Percentiles rank a stretch among this genome's conserved stretches.
Evolutionary conservation across 2,329 filamentous ascomycete species (phyloP).

Genomic region (Leptographium flavum): DNA sequence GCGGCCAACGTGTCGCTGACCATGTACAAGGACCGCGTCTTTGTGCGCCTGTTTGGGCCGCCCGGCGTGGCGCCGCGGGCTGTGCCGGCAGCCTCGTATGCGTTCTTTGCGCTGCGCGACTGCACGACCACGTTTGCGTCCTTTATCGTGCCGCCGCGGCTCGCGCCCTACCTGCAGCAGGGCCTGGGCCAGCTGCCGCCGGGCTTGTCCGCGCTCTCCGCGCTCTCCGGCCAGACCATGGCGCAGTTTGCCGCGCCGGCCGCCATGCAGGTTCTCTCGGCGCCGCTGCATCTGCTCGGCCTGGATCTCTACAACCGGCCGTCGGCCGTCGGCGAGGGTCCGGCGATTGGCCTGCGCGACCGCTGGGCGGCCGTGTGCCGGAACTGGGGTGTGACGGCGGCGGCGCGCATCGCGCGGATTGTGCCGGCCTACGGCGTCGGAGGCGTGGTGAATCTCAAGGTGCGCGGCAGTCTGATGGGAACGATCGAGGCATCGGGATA

Average conservation of each 20-base stretch:
- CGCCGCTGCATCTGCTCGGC: slow-evolving; percentile 72
- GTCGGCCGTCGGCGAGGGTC: slow-evolving; percentile 18
- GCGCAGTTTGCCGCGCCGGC: slow-evolving; percentile 76
- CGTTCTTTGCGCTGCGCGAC: slow-evolving; percentile 70
- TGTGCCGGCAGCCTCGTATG: slow-evolving; percentile 58
- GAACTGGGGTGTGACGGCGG: slow-evolving; percentile 62
- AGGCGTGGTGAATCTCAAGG: slow-evolving; percentile 67
- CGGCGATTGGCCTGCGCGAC: slow-evolving; percentile 34
- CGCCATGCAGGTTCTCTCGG: slow-evolving; percentile 62
- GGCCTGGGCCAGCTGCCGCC: too few species aligned
- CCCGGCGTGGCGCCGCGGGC: slow-evolving; percentile 31
- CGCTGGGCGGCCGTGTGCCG: slow-evolving; percentile 52
- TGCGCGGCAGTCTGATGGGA: slow-evolving; percentile 54
- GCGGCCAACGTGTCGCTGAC: slow-evolving; percentile 74
- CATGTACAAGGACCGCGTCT: slow-evolving; percentile 80
- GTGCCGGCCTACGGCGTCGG: slow-evolving; percentile 81
- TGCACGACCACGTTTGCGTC: slow-evolving; percentile 81
- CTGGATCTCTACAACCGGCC: slow-evolving; percentile 72
- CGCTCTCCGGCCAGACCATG: slow-evolving; percentile 39
- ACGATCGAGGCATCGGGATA: too few species aligned
- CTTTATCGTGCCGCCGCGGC: slow-evolving; percentile 74
- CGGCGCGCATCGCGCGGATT: slow-evolving; percentile 70
- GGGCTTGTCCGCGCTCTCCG: slow-evolving; percentile 29
- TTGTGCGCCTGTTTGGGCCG: slow-evolving; percentile 69
- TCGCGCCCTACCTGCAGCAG: slow-evolving; percentile 63